Conservation (phyloP, 2,329 filamentous ascomycete species). For the Fusarium chaquense region DNA sequence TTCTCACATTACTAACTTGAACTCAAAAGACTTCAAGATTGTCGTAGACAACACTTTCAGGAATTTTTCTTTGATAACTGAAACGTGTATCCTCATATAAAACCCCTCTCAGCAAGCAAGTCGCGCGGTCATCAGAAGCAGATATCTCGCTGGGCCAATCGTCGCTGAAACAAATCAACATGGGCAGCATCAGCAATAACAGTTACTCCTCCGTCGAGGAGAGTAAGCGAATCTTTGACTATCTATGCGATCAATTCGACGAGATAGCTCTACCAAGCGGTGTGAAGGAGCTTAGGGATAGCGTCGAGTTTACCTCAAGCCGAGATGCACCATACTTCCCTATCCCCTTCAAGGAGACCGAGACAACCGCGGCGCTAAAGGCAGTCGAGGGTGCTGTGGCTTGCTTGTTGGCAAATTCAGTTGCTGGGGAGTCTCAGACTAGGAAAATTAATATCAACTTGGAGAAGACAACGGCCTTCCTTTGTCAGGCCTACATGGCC, state of each 20-base stretch:
- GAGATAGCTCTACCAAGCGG: conserved; percentile 47
- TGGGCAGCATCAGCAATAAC: conserved; percentile 30
- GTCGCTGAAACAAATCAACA: conserved; percentile 1
- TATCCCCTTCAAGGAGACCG: conserved; percentile 62
- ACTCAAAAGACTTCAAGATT: background rate
- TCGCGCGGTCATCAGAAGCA: background rate
- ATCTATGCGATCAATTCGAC: conserved; percentile 45
- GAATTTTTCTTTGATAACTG: background rate
- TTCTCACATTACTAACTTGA: background rate
- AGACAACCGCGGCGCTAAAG: conserved; percentile 58
- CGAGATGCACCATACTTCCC: conserved; percentile 59
- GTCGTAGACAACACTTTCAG: background rate
- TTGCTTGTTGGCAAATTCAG: conserved; percentile 49
- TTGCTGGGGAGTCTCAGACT: conserved; percentile 17
- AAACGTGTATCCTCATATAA: conserved; percentile 21
- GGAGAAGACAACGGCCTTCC: conserved; percentile 59
- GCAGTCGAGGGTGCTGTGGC: conserved; percentile 56
- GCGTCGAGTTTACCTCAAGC: conserved; percentile 51
- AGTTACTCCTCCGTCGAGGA: conserved; percentile 42
- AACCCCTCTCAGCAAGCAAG: conserved; percentile 18
- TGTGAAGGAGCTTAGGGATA: conserved; percentile 40
- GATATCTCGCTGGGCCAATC: conserved; percentile 7
- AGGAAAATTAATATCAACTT: conserved; percentile 50
- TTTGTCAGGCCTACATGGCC: conserved; percentile 54
- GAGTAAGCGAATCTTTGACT: conserved; percentile 39